Base-by-base conservation (phyloP, 352 stramenopile species). In the Pythium dissimile region DNA sequence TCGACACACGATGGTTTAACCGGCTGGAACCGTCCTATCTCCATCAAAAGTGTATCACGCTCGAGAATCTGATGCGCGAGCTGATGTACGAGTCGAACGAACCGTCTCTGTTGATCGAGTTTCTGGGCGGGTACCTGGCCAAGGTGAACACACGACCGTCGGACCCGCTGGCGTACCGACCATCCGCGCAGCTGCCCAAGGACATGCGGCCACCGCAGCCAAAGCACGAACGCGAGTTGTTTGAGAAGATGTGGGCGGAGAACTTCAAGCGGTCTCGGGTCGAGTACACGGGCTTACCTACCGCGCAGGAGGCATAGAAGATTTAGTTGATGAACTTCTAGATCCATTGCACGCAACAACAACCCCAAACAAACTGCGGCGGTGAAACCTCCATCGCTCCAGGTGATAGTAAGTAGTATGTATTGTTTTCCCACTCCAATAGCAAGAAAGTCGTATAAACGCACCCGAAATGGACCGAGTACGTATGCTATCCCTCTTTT, bases 191-290 rank as follows among this genome's bases (percentile, higher is more conserved):
- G 56, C 60, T 94, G 30, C 85, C 85, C 1, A 94, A 94, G 66
- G 85, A 94, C 44, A 54, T 93, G 64, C 84, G 96, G 46, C 95
- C 95, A 30, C 87, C 91, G 10, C 96, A 99, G 67, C 96, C 96
- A 8, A 79, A 86, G 28, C 84, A 97, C 65, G 93, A 98, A 72
- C 79, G 96, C 46, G 88, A 96, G 39, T 86, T 97, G 39, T 98
- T 98, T 71, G 95, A 98, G 72, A 95, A 97, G 76, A 88, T 98
- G 75, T 99, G 96, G 96, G 88, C 89, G 8, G 88, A 99, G 64
- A 98, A 99, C 70, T 98, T 99, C 75, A 88, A 93, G 41, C 73
- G 89, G 31, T 98, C 92, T 24, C 80, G 71, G 24, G 85, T 94
- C 26, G 71, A 92, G 26, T 94, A 94, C 48, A 61, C 60, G 41